Base-by-base conservation (phyloP, 1,139 yeast species). In the Sugiyamaella castrensis region DNA sequence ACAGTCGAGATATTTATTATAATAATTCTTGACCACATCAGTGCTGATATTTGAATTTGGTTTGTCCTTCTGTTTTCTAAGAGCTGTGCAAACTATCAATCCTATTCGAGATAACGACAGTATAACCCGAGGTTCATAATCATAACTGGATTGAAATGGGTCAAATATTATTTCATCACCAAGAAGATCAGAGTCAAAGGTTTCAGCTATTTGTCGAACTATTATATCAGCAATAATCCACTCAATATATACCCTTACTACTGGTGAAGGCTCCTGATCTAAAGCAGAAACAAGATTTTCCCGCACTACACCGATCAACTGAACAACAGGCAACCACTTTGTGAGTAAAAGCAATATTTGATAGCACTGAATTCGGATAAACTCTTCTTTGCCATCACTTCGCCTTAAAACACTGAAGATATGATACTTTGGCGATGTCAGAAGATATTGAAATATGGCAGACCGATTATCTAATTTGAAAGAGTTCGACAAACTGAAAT, bases 221-320 rank as follows among this genome's bases (percentile, higher is more conserved):
- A 77, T 60, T 8, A 70, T 62, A 26, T 66, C 64, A 0, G 89
- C 75, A 37, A 84, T 67, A 5, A 83, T 71, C 97, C 97, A 89
- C 60, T 89, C 97, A 47, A 85, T 68, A 59, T 84, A 86, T 2
- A 78, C 69, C 51, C 96, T 77, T 1, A 80, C 87, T 51, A 83
- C 70, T 0, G 96, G 96, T 55, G 94, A 84, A 10, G 88, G 80
- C 54, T 88, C 96, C 2, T 60, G 64, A 35, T 68, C 69, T 3
- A 81, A 53, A 15, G 71, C 65, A 0, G 68, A 65, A 4, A 71
- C 46, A 10, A 76, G 53, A 1, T 53, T 42, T 0, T 53, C 48
- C 1, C 60, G 43, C 2, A 71, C 58, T 27, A 58, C 54, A 1
- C 60, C 47, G n/a, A 72, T 46, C 1, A 45, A 44, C 11, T 33